Evolutionary conservation across 164 flowering plant genomes (phyloP).

Genomic region (Dillenia suffruticosa): DNA sequence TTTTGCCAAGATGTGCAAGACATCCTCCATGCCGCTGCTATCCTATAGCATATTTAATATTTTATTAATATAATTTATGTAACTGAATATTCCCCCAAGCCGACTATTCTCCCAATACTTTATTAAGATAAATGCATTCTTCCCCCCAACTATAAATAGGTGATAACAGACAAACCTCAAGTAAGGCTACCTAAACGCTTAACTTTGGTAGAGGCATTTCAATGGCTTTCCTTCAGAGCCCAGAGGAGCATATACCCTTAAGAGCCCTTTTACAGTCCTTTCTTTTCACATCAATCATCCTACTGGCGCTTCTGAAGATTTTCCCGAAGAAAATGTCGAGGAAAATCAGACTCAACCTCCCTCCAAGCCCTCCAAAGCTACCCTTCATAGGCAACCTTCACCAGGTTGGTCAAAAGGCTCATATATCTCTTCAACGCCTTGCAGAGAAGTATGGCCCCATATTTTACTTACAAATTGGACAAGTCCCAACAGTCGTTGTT

Average conservation of each 20-base stretch:
- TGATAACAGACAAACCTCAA: no score
- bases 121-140: no score
- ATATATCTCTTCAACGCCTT: conserved; percentile 25
- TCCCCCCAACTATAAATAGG: no score
- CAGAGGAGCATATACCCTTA: not conserved
- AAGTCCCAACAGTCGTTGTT: conserved; percentile 33
- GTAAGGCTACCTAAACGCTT: conserved; percentile 6
- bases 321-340: conserved; percentile 6
- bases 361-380: conserved; percentile 36
- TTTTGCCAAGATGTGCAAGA: no score
- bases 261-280: conserved; percentile 2
- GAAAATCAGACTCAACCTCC: conserved; percentile 19
- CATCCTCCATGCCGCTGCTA: no score
- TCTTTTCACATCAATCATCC: conserved; percentile 8
- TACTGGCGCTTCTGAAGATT: conserved; percentile 8
- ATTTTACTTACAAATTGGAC: conserved; percentile 31
- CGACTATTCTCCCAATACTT: no score
- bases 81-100: no score
- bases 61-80: no score
- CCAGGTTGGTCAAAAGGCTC: conserved; percentile 42
- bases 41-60: no score
- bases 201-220: no score
- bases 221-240: conserved; percentile 4
- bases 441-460: conserved; percentile 38
- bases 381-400: conserved; percentile 56